Conservation (phyloP, 192 early-diverging fungal genomes). For the Coemansia sp. region DNA sequence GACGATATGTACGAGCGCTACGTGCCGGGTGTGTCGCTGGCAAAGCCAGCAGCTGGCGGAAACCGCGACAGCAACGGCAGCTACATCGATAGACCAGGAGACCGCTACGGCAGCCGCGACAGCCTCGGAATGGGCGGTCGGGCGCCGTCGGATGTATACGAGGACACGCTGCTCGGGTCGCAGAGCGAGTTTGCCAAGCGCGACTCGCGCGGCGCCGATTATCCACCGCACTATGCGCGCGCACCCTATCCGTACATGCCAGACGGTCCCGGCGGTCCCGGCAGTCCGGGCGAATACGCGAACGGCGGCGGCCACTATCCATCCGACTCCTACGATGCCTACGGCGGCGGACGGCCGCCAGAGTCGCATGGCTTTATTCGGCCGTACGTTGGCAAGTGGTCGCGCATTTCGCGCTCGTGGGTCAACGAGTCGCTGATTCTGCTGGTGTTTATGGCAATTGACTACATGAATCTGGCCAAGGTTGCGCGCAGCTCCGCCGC, state of each 20-base stretch:
- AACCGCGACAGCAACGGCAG: neutral
- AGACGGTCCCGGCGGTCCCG: neutral
- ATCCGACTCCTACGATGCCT: conserved; percentile 1
- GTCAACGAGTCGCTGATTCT: conserved; percentile 37
- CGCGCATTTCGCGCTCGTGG: conserved; percentile 35
- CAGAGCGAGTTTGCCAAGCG: neutral
- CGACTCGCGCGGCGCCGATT: neutral
- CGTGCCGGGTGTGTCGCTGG: conserved; percentile 1
- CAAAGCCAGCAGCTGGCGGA: neutral
- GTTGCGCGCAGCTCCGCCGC: conserved; percentile 15
- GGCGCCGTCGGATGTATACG: conserved; percentile 3
- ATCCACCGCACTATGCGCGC: neutral
- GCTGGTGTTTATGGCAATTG: conserved; percentile 33
- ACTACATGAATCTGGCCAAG: conserved; percentile 20
- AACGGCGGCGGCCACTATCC: neutral
- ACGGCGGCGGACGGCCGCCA: neutral
- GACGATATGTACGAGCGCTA: conserved; percentile 8
- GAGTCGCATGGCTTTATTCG: conserved; percentile 4
- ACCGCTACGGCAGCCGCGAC: neutral
- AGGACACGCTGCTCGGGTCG: conserved; percentile 6
- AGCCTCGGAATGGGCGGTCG: neutral
- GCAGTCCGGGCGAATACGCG: neutral
- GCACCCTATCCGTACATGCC: neutral
- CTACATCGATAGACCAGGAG: neutral
- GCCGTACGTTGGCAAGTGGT: conserved; percentile 46